These are phyloP conservation scores for Silene noctiflora DNA, from an alignment of 179 eudicot species.

Conservation along the genomic window DNA sequence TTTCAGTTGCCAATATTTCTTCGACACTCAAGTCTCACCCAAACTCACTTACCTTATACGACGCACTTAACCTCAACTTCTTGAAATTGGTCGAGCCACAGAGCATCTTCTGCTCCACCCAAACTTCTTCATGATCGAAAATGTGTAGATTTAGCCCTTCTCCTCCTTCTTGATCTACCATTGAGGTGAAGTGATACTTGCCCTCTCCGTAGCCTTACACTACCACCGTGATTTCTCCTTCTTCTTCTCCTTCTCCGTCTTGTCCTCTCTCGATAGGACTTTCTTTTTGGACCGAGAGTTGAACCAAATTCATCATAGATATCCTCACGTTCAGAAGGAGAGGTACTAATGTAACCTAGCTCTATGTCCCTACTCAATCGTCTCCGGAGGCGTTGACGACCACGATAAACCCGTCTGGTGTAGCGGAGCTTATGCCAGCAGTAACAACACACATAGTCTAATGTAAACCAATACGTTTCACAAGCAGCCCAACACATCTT, in stretches of 20 bases:
- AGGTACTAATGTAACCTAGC: conserved; percentile 28
- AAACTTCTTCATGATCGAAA: conserved; percentile 16
- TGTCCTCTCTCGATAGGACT: conserved; percentile 15
- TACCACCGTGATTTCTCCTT: background rate
- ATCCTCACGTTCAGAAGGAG: conserved; percentile 16
- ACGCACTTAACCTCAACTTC: background rate
- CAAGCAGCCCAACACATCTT: conserved; percentile 50
- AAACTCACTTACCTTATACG: no score
- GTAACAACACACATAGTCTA: conserved; percentile 36
- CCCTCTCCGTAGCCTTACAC: conserved; percentile 17
- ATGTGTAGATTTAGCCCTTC: conserved; percentile 10
- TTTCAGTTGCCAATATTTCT: no score
- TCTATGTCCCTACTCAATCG: conserved; percentile 34
- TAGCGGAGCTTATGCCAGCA: conserved; percentile 43
- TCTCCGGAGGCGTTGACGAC: conserved; percentile 19
- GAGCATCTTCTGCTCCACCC: conserved; percentile 6
- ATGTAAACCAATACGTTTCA: conserved; percentile 38
- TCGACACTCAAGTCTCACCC: no score
- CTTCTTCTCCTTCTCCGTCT: background rate
- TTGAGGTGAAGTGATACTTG: conserved; percentile 23
- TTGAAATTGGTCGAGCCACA: background rate
- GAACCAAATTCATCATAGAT: conserved; percentile 7
- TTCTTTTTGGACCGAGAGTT: conserved; percentile 22
- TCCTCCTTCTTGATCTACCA: conserved; percentile 23
- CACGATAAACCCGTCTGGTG: conserved; percentile 41